phyloP scores from a whole-genome alignment of 139 green algal species.

The Chlamydomonas sphaeroides region DNA sequence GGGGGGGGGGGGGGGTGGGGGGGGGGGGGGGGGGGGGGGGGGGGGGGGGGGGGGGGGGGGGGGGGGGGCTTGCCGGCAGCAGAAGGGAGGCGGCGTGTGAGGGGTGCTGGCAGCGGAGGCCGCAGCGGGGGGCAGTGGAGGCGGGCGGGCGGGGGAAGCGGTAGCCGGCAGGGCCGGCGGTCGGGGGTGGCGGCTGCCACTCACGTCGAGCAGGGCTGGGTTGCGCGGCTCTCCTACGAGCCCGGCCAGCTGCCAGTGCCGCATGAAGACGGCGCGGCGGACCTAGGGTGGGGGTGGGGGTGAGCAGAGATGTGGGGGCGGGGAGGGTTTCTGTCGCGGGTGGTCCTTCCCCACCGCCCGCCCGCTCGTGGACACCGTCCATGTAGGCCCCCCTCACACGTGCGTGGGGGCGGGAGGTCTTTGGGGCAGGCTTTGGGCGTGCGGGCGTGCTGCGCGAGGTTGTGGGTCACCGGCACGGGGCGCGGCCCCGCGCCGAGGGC shows the following conservation, averaged over 20 bases:
- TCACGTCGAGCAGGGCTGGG: constrained; percentile 38
- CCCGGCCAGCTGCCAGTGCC: constrained; percentile 40
- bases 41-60: too few relatives aligned
- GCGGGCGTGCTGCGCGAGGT: too few relatives aligned
- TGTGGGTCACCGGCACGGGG: neutral
- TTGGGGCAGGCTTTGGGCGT: too few relatives aligned
- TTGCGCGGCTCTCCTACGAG: constrained; percentile 30
- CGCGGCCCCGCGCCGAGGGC: too few relatives aligned
- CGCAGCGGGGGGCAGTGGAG: neutral
- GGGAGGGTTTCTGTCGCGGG: neutral
- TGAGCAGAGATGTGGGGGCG: neutral
- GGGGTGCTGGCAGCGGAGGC: neutral
- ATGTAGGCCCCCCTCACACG: too few relatives aligned
- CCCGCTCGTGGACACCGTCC: too few relatives aligned
- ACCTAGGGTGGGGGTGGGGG: constrained; percentile 16
- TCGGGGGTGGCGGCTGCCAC: neutral
- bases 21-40: too few relatives aligned
- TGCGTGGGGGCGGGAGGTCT: too few relatives aligned
- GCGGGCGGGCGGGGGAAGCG: too few relatives aligned
- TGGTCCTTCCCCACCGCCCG: too few relatives aligned
- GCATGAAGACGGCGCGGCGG: constrained; percentile 36
- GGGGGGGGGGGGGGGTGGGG: too few relatives aligned
- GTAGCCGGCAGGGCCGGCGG: neutral
- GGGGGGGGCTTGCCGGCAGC: too few relatives aligned
- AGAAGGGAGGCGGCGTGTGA: neutral